Evolutionary conservation across 225 moss, liverwort and hornwort species (phyloP).

Genomic region (Pseudoscleropodium purum): DNA sequence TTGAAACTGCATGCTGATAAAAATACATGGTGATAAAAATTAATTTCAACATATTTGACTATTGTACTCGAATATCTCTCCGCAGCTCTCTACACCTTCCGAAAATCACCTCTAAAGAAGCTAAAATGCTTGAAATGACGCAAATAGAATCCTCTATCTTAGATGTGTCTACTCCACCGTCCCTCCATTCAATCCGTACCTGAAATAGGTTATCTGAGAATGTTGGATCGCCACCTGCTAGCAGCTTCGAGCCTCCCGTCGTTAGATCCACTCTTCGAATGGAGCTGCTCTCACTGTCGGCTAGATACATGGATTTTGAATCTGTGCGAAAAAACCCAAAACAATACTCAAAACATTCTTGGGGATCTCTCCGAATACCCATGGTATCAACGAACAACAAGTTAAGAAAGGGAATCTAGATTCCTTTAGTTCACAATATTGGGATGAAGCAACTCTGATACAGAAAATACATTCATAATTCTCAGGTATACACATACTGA

Average conservation of each 20-base stretch:
- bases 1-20: background rate
- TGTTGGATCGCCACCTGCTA: constrained; percentile 86
- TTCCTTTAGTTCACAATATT: too few relatives aligned
- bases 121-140: background rate
- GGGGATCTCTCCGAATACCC: background rate
- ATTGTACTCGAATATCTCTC: background rate
- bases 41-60: background rate
- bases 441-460: background rate
- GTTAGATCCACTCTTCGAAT: constrained; percentile 66
- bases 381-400: background rate
- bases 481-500: background rate
- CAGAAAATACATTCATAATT: background rate
- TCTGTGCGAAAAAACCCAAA: constrained; percentile 16
- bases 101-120: background rate
- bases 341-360: background rate
- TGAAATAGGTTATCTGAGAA: constrained; percentile 87
- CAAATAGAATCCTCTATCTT: background rate
- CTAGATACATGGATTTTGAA: constrained; percentile 54
- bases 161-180: background rate
- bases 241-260: constrained; percentile 70
- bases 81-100: background rate
- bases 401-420: background rate
- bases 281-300: constrained; percentile 98
- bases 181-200: constrained; percentile 19
- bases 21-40: background rate